Evolutionary conservation across 2,329 filamentous ascomycete genomes (phyloP).

Genomic region (Raffaelea ambrosiae): DNA sequence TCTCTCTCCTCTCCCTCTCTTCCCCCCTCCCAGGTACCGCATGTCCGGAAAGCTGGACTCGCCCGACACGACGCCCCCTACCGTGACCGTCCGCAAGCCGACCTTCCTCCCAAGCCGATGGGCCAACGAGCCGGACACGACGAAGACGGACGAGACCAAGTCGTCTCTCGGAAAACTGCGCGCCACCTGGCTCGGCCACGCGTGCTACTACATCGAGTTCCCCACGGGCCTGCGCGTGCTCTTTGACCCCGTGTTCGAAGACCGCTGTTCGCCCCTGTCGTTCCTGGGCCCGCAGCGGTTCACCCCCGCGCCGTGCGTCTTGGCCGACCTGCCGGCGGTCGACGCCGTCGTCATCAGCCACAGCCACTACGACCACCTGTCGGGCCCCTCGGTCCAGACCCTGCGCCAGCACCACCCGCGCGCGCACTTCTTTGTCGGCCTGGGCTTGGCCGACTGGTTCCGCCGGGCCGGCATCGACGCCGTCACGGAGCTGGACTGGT

Average conservation of each 20-base stretch:
- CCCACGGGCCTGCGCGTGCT: conserved; percentile 77
- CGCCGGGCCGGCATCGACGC: conserved; percentile 58
- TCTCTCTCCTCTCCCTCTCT: not conserved
- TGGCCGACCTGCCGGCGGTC: conserved; percentile 68
- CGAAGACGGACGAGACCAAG: conserved; percentile 24
- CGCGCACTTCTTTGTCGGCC: conserved; percentile 79
- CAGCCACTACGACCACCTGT: conserved; percentile 90
- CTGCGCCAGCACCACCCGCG: conserved; percentile 64
- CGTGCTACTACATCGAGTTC: conserved; percentile 89
- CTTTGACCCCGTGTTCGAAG: conserved; percentile 89
- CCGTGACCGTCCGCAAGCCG: conserved; percentile 59
- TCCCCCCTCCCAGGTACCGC: conserved; percentile 1
- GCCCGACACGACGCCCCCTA: conserved; percentile 57
- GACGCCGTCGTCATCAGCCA: conserved; percentile 79
- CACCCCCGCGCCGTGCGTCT: conserved; percentile 66
- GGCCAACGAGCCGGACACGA: conserved; percentile 19
- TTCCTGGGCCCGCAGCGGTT: conserved; percentile 68
- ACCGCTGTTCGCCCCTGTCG: conserved; percentile 69
- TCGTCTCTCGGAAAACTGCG: too few relatives aligned
- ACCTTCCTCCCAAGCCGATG: conserved; percentile 55
- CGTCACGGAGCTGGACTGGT: conserved; percentile 91
- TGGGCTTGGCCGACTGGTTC: conserved; percentile 83
- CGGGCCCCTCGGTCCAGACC: conserved; percentile 63
- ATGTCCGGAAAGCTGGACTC: conserved; percentile 29
- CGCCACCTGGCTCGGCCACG: conserved; percentile 92